A percentile compares a stretch with the other conserved stretches of the same genome.
Evolutionary conservation across 495 filamentous ascomycete species (phyloP).

Genomic region (Trichodelitschia bisporula): DNA sequence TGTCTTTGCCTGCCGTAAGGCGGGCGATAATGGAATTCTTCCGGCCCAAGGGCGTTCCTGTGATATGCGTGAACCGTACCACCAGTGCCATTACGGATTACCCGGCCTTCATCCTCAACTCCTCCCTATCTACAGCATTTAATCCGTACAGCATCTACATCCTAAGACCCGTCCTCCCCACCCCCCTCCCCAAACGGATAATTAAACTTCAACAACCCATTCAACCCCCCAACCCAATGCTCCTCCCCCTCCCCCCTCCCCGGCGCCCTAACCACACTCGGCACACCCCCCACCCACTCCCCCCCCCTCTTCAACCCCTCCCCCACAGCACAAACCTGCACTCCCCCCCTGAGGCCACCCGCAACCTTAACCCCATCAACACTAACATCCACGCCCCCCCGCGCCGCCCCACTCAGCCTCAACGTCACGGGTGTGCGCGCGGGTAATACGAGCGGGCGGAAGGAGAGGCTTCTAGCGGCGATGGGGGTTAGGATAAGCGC

Average conservation of each 20-base stretch:
- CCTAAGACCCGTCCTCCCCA: too few species aligned
- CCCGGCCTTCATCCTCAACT: too few species aligned
- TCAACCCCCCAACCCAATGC: slow-evolving; percentile 90
- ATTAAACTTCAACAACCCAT: slow-evolving; percentile 89
- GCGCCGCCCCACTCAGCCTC: slow-evolving; percentile 39
- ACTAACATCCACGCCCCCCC: slow-evolving; percentile 64
- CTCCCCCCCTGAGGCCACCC: slow-evolving; percentile 45
- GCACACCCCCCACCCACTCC: slow-evolving; percentile 38
- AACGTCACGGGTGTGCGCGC: slow-evolving; percentile 65
- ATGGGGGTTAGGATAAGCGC: slow-evolving; percentile 80
- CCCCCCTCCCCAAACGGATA: slow-evolving; percentile 74
- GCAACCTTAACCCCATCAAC: slow-evolving; percentile 61
- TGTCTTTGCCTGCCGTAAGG: too few species aligned
- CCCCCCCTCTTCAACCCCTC: slow-evolving; percentile 40
- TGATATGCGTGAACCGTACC: too few species aligned
- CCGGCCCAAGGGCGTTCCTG: too few species aligned
- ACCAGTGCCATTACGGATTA: too few species aligned
- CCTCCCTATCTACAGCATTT: too few species aligned
- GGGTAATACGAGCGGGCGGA: slow-evolving; percentile 75
- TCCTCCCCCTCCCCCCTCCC: slow-evolving; percentile 31
- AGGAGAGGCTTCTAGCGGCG: slow-evolving; percentile 75
- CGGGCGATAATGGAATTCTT: too few species aligned
- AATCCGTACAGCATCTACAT: too few species aligned
- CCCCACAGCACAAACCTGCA: slow-evolving; percentile 71
- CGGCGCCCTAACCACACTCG: slow-evolving; percentile 34